phyloP scores from a whole-genome alignment of 352 stramenopile genomes.

The Globisporangium barbulae region DNA sequence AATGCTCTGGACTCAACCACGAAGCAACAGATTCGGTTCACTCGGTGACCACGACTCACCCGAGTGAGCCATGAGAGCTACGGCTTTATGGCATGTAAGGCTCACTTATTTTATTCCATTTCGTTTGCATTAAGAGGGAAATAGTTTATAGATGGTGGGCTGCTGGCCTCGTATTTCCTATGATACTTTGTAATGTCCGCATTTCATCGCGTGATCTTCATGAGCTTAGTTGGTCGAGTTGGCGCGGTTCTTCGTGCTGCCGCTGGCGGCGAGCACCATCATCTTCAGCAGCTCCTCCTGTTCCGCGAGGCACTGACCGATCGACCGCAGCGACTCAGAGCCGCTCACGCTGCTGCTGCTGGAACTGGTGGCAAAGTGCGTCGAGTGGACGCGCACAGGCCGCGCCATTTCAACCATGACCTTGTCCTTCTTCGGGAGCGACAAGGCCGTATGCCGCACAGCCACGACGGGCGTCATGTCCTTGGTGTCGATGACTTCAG shows the following conservation, averaged over 20 bases:
- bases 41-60: no score
- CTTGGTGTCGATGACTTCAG: conserved; percentile 50
- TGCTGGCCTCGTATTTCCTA: background rate
- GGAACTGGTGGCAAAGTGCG: background rate
- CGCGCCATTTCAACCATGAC: background rate
- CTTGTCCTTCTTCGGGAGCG: background rate
- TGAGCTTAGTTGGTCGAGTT: background rate
- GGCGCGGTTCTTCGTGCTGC: conserved; percentile 5
- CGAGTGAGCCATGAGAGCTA: no score
- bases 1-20: no score
- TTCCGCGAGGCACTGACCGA: conserved; percentile 26
- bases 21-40: no score
- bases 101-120: no score
- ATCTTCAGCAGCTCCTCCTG: conserved; percentile 28
- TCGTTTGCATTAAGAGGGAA: no score
- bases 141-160: no score
- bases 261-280: conserved; percentile 21
- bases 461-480: conserved; percentile 30
- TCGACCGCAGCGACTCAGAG: conserved; percentile 12
- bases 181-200: background rate
- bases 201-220: background rate
- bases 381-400: conserved; percentile 2
- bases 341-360: conserved; percentile 1
- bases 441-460: background rate
- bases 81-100: no score